Percentiles rank a stretch among this genome's conserved stretches.
Conservation (phyloP, 805 yeast species). For the Nakazawaea populi region DNA sequence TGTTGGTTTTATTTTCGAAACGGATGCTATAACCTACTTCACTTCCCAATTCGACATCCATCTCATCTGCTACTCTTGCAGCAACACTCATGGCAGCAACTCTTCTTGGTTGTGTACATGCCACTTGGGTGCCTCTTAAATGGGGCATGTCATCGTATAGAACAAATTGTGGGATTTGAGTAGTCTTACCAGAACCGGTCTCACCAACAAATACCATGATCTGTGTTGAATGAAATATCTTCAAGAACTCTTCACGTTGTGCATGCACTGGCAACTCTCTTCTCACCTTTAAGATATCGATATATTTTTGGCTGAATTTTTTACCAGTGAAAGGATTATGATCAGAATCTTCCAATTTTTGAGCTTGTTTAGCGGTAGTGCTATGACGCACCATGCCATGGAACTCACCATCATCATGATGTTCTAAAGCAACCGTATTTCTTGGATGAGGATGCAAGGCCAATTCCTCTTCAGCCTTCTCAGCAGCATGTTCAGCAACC, state of each 20-base stretch:
- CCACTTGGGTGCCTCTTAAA: constrained; percentile 75
- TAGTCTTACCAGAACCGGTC: constrained; percentile 98
- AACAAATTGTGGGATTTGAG: constrained; percentile 97
- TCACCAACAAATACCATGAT: constrained; percentile 98
- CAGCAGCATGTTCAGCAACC: constrained; percentile 61
- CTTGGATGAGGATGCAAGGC: constrained; percentile 40
- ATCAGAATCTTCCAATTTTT: constrained; percentile 47
- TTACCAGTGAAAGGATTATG: constrained; percentile 78
- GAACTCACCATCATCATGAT: constrained; percentile 67
- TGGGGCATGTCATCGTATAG: constrained; percentile 91
- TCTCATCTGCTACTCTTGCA: constrained; percentile 93
- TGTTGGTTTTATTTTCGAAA: constrained; percentile 83
- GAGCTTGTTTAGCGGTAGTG: constrained; percentile 64
- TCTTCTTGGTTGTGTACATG: constrained; percentile 95
- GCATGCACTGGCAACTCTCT: constrained; percentile 91
- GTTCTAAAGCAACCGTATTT: constrained; percentile 31
- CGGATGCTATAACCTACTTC: constrained; percentile 95
- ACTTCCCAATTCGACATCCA: constrained; percentile 89
- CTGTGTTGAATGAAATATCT: constrained; percentile 79
- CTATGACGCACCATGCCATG: constrained; percentile 46
- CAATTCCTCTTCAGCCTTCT: constrained; percentile 53
- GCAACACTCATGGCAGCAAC: constrained; percentile 99
- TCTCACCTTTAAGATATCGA: constrained; percentile 71
- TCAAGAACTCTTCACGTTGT: constrained; percentile 84
- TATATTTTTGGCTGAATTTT: constrained; percentile 57